phyloP scores from a whole-genome alignment of 345 rosid species.

The Dovyalis caffra region DNA sequence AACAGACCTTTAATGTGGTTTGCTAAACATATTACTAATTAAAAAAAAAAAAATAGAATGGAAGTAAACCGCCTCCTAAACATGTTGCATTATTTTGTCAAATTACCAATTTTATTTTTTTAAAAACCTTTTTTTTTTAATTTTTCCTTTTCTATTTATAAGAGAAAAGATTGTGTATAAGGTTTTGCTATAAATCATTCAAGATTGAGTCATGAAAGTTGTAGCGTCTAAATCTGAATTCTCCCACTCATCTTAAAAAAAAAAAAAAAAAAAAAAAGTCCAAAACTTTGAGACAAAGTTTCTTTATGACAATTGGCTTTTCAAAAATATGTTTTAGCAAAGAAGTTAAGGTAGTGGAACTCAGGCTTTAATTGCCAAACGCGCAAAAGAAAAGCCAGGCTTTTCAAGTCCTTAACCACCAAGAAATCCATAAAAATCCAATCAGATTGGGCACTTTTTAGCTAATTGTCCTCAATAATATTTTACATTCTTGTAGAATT shows the following conservation, averaged over 20 bases:
- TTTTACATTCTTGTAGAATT: background rate
- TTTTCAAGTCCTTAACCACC: constrained; percentile 16
- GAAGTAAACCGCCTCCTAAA: too few relatives aligned
- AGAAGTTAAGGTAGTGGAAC: background rate
- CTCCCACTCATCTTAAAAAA: too few relatives aligned
- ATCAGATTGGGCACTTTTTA: background rate
- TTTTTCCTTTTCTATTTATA: too few relatives aligned
- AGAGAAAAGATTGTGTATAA: too few relatives aligned
- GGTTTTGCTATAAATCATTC: background rate
- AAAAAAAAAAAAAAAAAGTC: background rate
- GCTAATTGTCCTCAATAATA: background rate
- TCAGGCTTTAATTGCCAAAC: background rate
- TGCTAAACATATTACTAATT: too few relatives aligned
- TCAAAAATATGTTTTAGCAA: background rate
- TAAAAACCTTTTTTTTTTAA: too few relatives aligned
- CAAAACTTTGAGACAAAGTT: background rate
- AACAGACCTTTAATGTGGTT: too few relatives aligned
- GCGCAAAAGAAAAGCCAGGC: background rate
- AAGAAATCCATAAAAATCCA: constrained; percentile 15
- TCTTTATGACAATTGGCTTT: background rate
- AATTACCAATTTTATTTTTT: too few relatives aligned
- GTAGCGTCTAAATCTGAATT: too few relatives aligned
- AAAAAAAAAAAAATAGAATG: too few relatives aligned
- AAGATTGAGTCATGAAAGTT: background rate
- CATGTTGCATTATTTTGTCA: too few relatives aligned